Percentiles rank a stretch among this genome's conserved stretches.
phyloP scores from a whole-genome alignment of 495 filamentous ascomycete species.

The Emericellopsis terricola region DNA sequence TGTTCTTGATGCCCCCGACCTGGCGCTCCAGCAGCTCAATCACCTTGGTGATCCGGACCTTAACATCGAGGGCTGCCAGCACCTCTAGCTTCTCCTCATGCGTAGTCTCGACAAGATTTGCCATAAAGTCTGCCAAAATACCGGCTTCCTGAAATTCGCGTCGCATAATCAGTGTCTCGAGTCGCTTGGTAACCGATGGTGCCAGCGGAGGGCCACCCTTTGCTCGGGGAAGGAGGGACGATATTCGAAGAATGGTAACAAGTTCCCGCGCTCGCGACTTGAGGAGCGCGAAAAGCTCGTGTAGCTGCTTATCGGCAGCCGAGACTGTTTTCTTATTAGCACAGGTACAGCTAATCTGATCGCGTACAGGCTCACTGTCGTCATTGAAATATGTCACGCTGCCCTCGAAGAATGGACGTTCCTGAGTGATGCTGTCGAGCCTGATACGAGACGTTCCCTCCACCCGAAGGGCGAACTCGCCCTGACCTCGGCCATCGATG shows the following conservation, averaged over 20 bases:
- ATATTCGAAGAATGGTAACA: slow-evolving; percentile 57
- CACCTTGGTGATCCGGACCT: slow-evolving; percentile 57
- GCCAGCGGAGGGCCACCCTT: slow-evolving; percentile 43
- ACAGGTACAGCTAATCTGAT: not conserved
- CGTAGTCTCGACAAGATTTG: slow-evolving; percentile 66
- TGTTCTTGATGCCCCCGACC: slow-evolving; percentile 63
- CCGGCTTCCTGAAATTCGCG: slow-evolving; percentile 68
- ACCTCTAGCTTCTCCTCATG: slow-evolving; percentile 81
- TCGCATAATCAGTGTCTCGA: slow-evolving; percentile 68
- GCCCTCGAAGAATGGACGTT: slow-evolving; percentile 74
- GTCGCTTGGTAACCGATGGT: slow-evolving; percentile 62
- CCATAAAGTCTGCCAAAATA: slow-evolving; percentile 88
- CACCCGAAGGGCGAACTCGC: slow-evolving; percentile 65
- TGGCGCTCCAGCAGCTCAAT: slow-evolving; percentile 68
- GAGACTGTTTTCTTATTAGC: slow-evolving; percentile 10
- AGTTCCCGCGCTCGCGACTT: slow-evolving; percentile 73
- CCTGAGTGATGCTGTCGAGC: slow-evolving; percentile 54
- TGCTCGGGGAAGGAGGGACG: slow-evolving; percentile 49
- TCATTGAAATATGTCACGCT: slow-evolving; percentile 42
- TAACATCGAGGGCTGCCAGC: slow-evolving; percentile 55
- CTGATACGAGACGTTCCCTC: slow-evolving; percentile 67
- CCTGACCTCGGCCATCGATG: slow-evolving; percentile 60
- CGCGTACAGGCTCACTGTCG: slow-evolving; percentile 22
- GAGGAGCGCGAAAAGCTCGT: slow-evolving; percentile 56
- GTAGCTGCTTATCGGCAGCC: slow-evolving; percentile 34